Evolutionary conservation across 768 basidiomycete genomes (phyloP), one percentile per base, ranked within the genome.

Genomic region (Tylopilus rubrobrunneus): DNA sequence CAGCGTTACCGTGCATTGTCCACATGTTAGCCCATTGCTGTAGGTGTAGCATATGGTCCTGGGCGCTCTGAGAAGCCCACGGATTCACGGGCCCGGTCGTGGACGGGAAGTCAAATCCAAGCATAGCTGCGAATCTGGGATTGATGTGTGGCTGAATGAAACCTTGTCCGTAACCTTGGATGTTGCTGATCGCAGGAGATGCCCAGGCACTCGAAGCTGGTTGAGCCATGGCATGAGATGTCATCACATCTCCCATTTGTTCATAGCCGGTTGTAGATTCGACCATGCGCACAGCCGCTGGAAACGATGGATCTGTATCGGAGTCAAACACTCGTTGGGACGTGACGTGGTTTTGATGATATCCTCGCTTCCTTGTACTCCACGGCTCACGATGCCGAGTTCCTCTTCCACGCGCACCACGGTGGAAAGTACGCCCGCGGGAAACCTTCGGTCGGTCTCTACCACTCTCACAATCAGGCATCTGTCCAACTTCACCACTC

Each of bases 61-160:
- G 45, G 23, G 17, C 49, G 40, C 52, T 45, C 36, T 58, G 65
- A 40, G 64, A 45, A 40, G 62, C 57, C 55, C 54, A 60, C 9
- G 66, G 58, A 49, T 48, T 45, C 64, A 64, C 52, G 63, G 69
- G 28, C 39, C 49, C 44, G 23, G 66, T 19, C 46, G 60, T 42
- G n/a, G 66, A 23, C 48, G 61, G 53, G 72, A 68, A 47, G 46
- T 76, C 72, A 52, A 84, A 66, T 25, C 83, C 86, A 57, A 89
- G 86, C 28, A 73, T 72, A 31, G 81, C 78, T 14, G 87, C 86
- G 68, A 92, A 91, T 11, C 84, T 78, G 9, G 89, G 89, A 61
- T 92, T 91, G 54, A 92, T 91, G 62, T 92, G 89, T 7, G 89
- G 89, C 58, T 89, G 87, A n/a, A 89, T 74, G 63, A 75, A 64